Evolutionary conservation across 768 basidiomycete genomes (phyloP), one percentile per base, ranked within the genome.

Genomic region (Suillus hirtellus): DNA sequence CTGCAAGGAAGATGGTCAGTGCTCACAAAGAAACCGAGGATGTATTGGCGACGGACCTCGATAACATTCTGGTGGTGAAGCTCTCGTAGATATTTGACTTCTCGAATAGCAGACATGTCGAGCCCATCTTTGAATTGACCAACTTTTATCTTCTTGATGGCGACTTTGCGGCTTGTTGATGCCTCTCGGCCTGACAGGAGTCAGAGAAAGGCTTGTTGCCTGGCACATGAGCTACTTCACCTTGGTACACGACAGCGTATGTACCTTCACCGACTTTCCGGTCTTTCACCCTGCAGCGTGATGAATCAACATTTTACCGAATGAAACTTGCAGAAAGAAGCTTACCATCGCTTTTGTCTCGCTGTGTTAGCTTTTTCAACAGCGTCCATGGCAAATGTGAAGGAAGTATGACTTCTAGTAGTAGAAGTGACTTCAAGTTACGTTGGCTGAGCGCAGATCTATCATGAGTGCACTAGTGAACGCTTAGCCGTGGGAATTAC

Each of bases 61-160:
- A 99, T 98, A 70, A 99, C 85, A 71, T 99, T 98, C 63, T 90
- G 90, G 79, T 99, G 97, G 64, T 87, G 88, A 47, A 99, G 77
- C 75, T 99, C 97, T 43, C 95, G 88, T 63, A 99, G 81, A 74
- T 95, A 98, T 76, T 97, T 98, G 71, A 99, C 96, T 78, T 99
- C 97, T 15, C 97, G 89, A 62, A 99, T 89, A 63, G 97, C 97
- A 65, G 95, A 96, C 95, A 99, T 98, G 77, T 99, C 96, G 40
- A 99, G 83, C 14, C 97, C 97, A 77, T 99, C 97, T 74, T 96
- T 96, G 82, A 96, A 95, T 69, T 92, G 92, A 5, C 95, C 95
- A 15, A 96, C 90, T 71, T 96, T 96, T 68, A 97, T 96, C 78
- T 99, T 99, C 81, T 99, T 99, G 69, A 99, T 96, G 62, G 97